phyloP scores from a whole-genome alignment of 1,139 yeast species.

The Hansenula lynferdii region DNA sequence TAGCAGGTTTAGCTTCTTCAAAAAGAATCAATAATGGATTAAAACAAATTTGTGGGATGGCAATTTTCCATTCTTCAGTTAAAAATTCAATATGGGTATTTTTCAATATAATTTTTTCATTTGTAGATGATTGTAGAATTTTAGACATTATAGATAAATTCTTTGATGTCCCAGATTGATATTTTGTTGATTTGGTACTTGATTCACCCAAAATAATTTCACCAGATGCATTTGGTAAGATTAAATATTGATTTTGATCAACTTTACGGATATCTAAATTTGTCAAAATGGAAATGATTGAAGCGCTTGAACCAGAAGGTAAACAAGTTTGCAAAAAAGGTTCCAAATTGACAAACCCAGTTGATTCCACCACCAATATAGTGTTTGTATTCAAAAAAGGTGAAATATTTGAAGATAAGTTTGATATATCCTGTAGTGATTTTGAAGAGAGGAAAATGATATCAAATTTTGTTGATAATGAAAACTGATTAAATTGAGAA shows the following conservation, averaged over 20 bases:
- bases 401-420: slow-evolving; percentile 30
- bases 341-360: slow-evolving; percentile 68
- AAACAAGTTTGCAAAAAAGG: slow-evolving; percentile 46
- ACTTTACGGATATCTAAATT: slow-evolving; percentile 52
- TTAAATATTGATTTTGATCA: slow-evolving; percentile 8
- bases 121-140: slow-evolving; percentile 29
- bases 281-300: slow-evolving; percentile 56
- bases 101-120: slow-evolving; percentile 38
- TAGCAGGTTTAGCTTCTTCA: slow-evolving; percentile 60
- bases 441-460: slow-evolving; percentile 40
- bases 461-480: slow-evolving; percentile 35
- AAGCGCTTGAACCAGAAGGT: slow-evolving; percentile 27
- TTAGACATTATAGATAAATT: slow-evolving; percentile 19
- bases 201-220: slow-evolving; percentile 19
- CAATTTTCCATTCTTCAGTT: slow-evolving; percentile 80
- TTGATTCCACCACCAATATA: slow-evolving; percentile 57
- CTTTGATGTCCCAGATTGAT: slow-evolving; percentile 11
- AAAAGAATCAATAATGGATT: slow-evolving; percentile 71
- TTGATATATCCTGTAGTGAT: slow-evolving; percentile 43
- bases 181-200: slow-evolving; percentile 14
- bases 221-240: slow-evolving; percentile 7
- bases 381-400: slow-evolving; percentile 35
- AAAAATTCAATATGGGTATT: slow-evolving; percentile 52
- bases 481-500: slow-evolving; percentile 4
- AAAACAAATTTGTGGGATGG: slow-evolving; percentile 72